Evolutionary conservation across 495 filamentous ascomycete genomes (phyloP), one percentile per base, ranked within the genome.

Genomic region (Neurospora sp.): DNA sequence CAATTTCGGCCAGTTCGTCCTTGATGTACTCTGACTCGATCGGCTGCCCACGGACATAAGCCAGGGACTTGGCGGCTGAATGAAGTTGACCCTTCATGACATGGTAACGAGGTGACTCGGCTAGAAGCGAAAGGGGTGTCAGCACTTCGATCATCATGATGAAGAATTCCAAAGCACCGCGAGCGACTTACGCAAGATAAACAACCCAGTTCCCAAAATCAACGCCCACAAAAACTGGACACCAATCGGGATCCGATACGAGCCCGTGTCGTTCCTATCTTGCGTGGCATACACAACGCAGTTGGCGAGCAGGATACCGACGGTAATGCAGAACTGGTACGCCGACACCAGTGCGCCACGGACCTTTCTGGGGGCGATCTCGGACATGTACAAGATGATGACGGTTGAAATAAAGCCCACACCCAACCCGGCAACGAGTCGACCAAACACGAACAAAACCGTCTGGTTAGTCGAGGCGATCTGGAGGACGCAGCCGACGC

Each of bases 21-120:
- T 89, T 80, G 76, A 96, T 82, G 75, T 86, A 86, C 1, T 89
- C 86, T 70, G 91, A 89, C 35, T 91, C 90, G 42, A 87, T 59
- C 18, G 90, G 84, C 73, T 94, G 86, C 70, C 90, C 87, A 62
- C 93, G 91, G 37, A 95, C 87, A 71, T 85, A 85, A 37, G 87
- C 83, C 41, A 96, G 88, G 4, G 87, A 79, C 72, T 84, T 86
- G 59, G 86, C 85, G 37, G 93, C 93, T 41, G 81, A 78, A 42
- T 91, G 88, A 73, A 91, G 83, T 72, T 88, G 83, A 74, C 90
- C 91, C 72, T 88, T 86, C 84, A 92, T 93, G 82, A 96, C 92
- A 75, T 90, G 86, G 84, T 87, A 96, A 70, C 93, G 91, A 11
- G 93, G 93, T 0, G 93, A 93, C 73, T 96, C 93, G 42, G 93